Percentiles rank a stretch among this genome's conserved stretches.
These are phyloP conservation scores for Suillus americanus DNA, from an alignment of 768 basidiomycete species.

Conservation along the genomic window DNA sequence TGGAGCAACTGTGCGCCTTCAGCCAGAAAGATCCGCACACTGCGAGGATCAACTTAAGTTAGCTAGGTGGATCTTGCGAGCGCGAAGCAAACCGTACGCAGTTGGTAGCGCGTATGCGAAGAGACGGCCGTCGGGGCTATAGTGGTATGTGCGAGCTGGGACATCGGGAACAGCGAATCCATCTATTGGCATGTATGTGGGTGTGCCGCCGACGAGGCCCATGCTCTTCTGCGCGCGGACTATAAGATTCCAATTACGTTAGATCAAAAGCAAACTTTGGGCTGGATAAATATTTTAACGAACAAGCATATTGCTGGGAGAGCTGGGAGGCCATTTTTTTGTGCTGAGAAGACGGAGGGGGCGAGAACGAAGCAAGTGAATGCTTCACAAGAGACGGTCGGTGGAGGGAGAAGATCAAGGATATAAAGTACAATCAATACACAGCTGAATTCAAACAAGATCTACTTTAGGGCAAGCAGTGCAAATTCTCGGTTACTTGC, in stretches of 20 bases:
- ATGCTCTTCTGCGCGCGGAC: conserved; percentile 94
- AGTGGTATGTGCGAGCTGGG: conserved; percentile 72
- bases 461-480: conserved; percentile 22
- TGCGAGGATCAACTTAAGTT: conserved; percentile 31
- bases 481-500: not conserved
- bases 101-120: conserved; percentile 82
- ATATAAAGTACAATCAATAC: conserved; percentile 8
- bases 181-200: conserved; percentile 66
- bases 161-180: conserved; percentile 68
- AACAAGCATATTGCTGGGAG: conserved; percentile 85
- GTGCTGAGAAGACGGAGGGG: conserved; percentile 32
- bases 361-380: conserved; percentile 72
- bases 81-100: conserved; percentile 50
- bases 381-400: conserved; percentile 51
- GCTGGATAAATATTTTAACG: conserved; percentile 31
- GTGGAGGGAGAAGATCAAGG: conserved; percentile 28
- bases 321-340: conserved; percentile 66
- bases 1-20: conserved; percentile 70
- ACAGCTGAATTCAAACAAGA: conserved; percentile 2
- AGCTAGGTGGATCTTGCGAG: conserved; percentile 13
- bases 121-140: conserved; percentile 84
- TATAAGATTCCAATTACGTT: conserved; percentile 31
- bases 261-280: conserved; percentile 12
- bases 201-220: conserved; percentile 81
- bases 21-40: conserved; percentile 76